These are phyloP conservation scores for Teunomyces aglyptinius DNA, from an alignment of 805 yeast genomes.

Conservation along the genomic window DNA sequence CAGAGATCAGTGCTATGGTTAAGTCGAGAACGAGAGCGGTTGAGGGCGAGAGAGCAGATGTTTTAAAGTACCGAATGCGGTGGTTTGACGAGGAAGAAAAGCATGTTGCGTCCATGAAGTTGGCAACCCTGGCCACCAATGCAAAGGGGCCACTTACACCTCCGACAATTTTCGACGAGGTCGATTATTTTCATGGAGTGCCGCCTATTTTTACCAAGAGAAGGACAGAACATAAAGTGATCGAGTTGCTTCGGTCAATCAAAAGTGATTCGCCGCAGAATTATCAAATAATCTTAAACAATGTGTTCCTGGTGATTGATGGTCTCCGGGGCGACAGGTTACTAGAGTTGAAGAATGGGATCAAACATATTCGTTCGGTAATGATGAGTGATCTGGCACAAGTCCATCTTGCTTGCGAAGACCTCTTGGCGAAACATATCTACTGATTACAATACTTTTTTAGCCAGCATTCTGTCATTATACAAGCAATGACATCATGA, in stretches of 20 bases:
- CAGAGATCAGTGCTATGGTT: conserved; percentile 16
- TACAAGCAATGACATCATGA: background rate
- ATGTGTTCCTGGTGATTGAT: background rate
- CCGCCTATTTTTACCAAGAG: conserved; percentile 28
- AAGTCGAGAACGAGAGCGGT: conserved; percentile 10
- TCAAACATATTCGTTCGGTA: background rate
- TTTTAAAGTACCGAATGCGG: conserved; percentile 6
- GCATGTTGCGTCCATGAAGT: background rate
- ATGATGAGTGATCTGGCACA: conserved; percentile 7
- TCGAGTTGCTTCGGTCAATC: conserved; percentile 9
- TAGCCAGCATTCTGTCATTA: conserved; percentile 1
- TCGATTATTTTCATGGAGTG: background rate
- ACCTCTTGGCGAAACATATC: conserved; percentile 2
- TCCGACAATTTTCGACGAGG: conserved; percentile 2
- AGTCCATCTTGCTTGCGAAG: conserved; percentile 12
- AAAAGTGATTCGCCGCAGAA: background rate
- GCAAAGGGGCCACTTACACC: conserved; percentile 5
- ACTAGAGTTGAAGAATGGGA: background rate
- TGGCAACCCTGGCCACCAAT: background rate
- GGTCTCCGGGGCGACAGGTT: background rate
- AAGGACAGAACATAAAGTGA: conserved; percentile 32
- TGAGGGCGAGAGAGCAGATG: background rate
- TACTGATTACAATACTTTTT: background rate
- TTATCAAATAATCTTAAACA: background rate
- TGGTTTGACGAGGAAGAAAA: conserved; percentile 10